Evolutionary conservation across 805 yeast species (phyloP).

Genomic region (Kazachstania kunashirensis): DNA sequence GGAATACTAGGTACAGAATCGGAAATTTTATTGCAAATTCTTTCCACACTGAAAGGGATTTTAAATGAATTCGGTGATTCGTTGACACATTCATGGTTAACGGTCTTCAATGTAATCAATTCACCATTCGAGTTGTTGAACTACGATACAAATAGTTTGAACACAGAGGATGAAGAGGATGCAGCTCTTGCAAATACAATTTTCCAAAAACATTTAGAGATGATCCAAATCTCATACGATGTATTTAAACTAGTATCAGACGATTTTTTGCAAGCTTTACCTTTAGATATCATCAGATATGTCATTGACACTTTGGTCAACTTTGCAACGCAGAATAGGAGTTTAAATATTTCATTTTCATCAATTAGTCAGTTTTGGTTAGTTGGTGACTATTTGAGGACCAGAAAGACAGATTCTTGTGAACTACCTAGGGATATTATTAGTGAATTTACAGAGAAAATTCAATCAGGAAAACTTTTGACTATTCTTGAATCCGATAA

Average conservation of each 20-base stretch:
- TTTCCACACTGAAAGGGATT: slow-evolving; percentile 60
- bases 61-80: slow-evolving; percentile 67
- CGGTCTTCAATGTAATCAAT: slow-evolving; percentile 49
- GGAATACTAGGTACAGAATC: slow-evolving; percentile 45
- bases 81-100: slow-evolving; percentile 60
- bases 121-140: slow-evolving; percentile 45
- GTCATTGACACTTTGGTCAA: slow-evolving; percentile 64
- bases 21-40: slow-evolving; percentile 52
- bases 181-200: slow-evolving; percentile 29
- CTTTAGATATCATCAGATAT: slow-evolving; percentile 49
- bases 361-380: slow-evolving; percentile 90
- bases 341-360: slow-evolving; percentile 81
- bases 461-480: slow-evolving; percentile 19
- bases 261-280: slow-evolving; percentile 70
- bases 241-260: slow-evolving; percentile 76
- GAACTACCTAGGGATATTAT: background rate
- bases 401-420: slow-evolving; percentile 4
- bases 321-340: slow-evolving; percentile 62
- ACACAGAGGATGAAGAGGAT: slow-evolving; percentile 22
- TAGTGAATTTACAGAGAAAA: slow-evolving; percentile 3
- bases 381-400: slow-evolving; percentile 65
- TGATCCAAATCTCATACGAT: slow-evolving; percentile 61
- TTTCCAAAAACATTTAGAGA: slow-evolving; percentile 39
- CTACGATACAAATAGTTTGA: slow-evolving; percentile 15
- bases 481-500: slow-evolving; percentile 20